Conservation (phyloP, 202 grass and related monocot genomes). For the Thinopyrum obtusiflorum region DNA sequence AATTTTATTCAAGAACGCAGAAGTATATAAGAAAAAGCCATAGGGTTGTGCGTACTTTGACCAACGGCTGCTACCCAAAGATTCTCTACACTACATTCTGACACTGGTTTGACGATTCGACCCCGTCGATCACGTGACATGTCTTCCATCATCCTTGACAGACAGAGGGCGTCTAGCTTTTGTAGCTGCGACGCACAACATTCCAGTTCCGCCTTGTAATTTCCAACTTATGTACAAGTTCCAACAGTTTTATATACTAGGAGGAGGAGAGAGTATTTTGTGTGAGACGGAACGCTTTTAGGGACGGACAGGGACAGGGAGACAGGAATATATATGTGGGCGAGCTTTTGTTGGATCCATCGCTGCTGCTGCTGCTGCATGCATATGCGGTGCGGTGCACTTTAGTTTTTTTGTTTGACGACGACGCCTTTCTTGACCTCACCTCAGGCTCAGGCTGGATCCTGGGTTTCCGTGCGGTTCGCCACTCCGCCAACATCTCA, state of each 20-base stretch:
- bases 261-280: not conserved
- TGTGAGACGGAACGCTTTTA: not conserved
- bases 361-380: not conserved
- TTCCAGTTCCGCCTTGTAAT: not conserved
- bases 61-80: not conserved
- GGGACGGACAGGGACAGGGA: not conserved
- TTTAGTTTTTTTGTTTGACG: not conserved
- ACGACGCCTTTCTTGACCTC: not conserved
- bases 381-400: not conserved
- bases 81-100: not conserved
- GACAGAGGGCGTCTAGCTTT: not conserved
- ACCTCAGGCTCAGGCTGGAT: too few species aligned
- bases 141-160: not conserved
- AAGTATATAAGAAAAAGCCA: not conserved
- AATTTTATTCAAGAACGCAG: too few species aligned
- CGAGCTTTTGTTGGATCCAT: conserved; percentile 8
- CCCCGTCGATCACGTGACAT: not conserved
- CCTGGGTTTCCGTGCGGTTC: conserved; percentile 15
- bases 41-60: not conserved
- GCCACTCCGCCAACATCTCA: not conserved
- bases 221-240: not conserved
- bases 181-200: not conserved
- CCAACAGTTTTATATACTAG: not conserved
- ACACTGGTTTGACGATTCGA: not conserved
- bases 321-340: not conserved